phyloP scores from a whole-genome alignment of 352 stramenopile species.

The Pythium oligandrum region DNA sequence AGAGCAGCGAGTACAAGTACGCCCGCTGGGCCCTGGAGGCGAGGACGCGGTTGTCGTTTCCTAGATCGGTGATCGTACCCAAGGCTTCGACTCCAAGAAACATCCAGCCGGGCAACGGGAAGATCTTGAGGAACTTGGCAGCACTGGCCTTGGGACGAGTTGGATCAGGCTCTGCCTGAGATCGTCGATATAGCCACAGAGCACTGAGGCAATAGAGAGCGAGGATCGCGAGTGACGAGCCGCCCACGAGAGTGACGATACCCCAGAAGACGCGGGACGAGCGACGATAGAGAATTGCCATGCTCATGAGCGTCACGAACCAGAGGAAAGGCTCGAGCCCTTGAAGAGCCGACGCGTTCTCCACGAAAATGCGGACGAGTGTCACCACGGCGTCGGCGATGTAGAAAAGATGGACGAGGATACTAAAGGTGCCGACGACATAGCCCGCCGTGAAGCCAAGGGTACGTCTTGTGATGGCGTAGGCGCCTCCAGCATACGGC shows the following conservation, averaged over 20 bases:
- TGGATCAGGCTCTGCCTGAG: slow-evolving; percentile 5
- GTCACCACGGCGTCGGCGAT: slow-evolving; percentile 17
- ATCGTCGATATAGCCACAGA: slow-evolving; percentile 1
- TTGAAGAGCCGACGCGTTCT: not conserved
- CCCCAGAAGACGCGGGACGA: slow-evolving; percentile 17
- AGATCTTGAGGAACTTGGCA: not conserved
- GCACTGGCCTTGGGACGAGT: not conserved
- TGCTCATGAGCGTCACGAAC: slow-evolving; percentile 6
- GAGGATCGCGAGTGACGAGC: slow-evolving; percentile 13
- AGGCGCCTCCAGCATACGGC: slow-evolving; percentile 23
- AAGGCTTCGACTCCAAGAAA: too few species aligned
- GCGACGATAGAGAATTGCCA: slow-evolving; percentile 5
- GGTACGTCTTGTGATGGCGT: slow-evolving; percentile 17
- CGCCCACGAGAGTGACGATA: slow-evolving; percentile 8
- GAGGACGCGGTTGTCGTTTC: too few species aligned
- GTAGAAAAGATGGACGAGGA: slow-evolving; percentile 25
- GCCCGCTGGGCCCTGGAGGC: too few species aligned
- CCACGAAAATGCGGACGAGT: slow-evolving; percentile 17
- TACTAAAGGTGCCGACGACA: slow-evolving; percentile 14
- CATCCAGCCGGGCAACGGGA: not conserved
- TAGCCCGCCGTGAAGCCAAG: slow-evolving; percentile 23
- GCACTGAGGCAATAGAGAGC: slow-evolving; percentile 16
- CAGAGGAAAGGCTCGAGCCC: slow-evolving; percentile 12
- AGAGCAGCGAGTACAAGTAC: too few species aligned
- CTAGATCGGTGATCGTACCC: too few species aligned